Conservation (phyloP, 2,329 filamentous ascomycete species). For the Zelopaecilomyces penicillatus region DNA sequence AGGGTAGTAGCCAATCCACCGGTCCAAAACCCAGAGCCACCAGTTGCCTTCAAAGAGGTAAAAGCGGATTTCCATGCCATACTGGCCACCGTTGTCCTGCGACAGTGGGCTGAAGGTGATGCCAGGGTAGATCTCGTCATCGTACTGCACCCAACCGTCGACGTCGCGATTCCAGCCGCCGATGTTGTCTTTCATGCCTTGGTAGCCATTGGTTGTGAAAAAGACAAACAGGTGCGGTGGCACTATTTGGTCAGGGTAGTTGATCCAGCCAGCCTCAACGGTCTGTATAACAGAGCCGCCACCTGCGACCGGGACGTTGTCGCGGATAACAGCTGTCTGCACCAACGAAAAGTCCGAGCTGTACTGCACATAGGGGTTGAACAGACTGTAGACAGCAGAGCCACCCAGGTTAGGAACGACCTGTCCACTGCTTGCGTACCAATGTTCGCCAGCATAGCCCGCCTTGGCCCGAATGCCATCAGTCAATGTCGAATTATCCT, state of each 20-base stretch:
- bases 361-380: constrained; percentile 9
- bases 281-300: constrained; percentile 10
- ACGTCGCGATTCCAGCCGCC: constrained; percentile 13
- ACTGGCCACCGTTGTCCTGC: constrained; percentile 9
- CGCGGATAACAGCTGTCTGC: constrained; percentile 12
- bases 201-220: constrained; percentile 14
- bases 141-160: constrained; percentile 14
- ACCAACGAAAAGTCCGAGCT: constrained; percentile 14
- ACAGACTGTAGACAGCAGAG: constrained; percentile 11
- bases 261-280: constrained; percentile 15
- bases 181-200: constrained; percentile 8
- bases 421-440: constrained; percentile 13
- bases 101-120: constrained; percentile 9
- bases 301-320: constrained; percentile 7
- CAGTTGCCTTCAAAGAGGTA: constrained; percentile 11
- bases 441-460: constrained; percentile 11
- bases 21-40: constrained; percentile 12
- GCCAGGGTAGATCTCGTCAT: constrained; percentile 12
- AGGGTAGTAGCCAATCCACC: constrained; percentile 14
- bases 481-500: neutral
- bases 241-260: constrained; percentile 9
- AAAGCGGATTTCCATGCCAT: constrained; percentile 11
- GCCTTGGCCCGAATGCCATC: neutral
- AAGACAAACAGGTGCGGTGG: constrained; percentile 13
- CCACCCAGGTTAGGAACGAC: constrained; percentile 10